Evolutionary conservation across 352 stramenopile species (phyloP).

Genomic region (Globisporangium middletonii): DNA sequence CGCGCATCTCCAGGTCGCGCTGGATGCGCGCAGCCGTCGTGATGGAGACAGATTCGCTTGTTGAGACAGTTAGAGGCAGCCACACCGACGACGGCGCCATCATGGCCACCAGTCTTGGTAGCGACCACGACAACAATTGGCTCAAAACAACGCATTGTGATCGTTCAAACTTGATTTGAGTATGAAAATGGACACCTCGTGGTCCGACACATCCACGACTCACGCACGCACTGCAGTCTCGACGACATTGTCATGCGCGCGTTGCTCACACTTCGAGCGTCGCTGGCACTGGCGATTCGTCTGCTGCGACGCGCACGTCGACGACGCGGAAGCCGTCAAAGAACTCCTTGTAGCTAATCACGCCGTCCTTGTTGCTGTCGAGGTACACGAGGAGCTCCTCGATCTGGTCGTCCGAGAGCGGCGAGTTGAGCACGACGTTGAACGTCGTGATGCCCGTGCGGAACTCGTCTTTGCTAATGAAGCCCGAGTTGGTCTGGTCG

Average conservation of each 20-base stretch:
- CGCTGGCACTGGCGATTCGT: constrained; percentile 12
- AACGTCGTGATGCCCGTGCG: constrained; percentile 81
- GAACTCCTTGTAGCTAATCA: constrained; percentile 93
- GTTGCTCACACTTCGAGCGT: neutral
- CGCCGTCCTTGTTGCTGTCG: constrained; percentile 88
- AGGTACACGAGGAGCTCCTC: constrained; percentile 84
- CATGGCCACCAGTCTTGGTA: no score
- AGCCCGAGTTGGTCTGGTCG: constrained; percentile 76
- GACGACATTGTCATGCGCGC: neutral
- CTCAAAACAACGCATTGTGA: no score
- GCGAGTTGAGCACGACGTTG: constrained; percentile 87
- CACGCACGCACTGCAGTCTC: neutral
- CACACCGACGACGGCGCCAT: no score
- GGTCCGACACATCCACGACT: neutral
- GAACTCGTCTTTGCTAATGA: constrained; percentile 84
- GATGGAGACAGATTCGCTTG: neutral
- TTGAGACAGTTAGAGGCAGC: no score
- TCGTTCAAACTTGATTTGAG: no score
- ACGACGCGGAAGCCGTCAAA: constrained; percentile 89
- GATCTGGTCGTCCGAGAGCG: constrained; percentile 89
- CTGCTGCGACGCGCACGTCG: constrained; percentile 43
- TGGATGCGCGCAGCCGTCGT: constrained; percentile 2
- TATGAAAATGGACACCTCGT: no score
- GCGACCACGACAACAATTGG: no score
- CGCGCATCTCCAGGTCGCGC: constrained; percentile 2